phyloP scores from a whole-genome alignment of 331 rosid genomes.

The Ulmus americana region DNA sequence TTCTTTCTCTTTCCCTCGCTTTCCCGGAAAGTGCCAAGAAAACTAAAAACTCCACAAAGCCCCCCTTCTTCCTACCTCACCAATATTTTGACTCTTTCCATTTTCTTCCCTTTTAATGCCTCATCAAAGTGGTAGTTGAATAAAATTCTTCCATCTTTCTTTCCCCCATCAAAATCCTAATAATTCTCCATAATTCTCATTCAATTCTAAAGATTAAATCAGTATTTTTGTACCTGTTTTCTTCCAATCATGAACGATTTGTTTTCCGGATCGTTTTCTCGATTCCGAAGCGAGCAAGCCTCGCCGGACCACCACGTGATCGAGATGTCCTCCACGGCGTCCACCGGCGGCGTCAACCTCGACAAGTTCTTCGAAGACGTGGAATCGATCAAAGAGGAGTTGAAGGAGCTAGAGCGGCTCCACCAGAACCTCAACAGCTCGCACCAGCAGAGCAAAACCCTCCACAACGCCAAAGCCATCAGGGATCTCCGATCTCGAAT shows the following conservation, averaged over 20 bases:
- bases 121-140: background rate
- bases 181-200: background rate
- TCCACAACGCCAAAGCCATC: constrained; percentile 70
- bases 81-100: background rate
- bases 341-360: constrained; percentile 42
- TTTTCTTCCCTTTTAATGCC: background rate
- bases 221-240: no score
- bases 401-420: constrained; percentile 58
- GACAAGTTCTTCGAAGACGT: constrained; percentile 77
- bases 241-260: constrained; percentile 58
- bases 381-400: constrained; percentile 74
- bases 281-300: constrained; percentile 46
- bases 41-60: background rate
- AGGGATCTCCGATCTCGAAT: constrained; percentile 77
- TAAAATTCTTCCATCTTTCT: background rate
- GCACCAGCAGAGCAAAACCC: constrained; percentile 73
- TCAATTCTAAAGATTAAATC: background rate
- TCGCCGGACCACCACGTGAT: constrained; percentile 59
- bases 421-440: constrained; percentile 36
- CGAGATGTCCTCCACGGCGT: constrained; percentile 41
- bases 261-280: constrained; percentile 68
- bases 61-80: background rate
- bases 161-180: background rate
- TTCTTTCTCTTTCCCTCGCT: background rate
- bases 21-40: constrained; percentile 3